These are phyloP conservation scores for Daldinia decipiens DNA, from an alignment of 495 filamentous ascomycete species.

Conservation along the genomic window DNA sequence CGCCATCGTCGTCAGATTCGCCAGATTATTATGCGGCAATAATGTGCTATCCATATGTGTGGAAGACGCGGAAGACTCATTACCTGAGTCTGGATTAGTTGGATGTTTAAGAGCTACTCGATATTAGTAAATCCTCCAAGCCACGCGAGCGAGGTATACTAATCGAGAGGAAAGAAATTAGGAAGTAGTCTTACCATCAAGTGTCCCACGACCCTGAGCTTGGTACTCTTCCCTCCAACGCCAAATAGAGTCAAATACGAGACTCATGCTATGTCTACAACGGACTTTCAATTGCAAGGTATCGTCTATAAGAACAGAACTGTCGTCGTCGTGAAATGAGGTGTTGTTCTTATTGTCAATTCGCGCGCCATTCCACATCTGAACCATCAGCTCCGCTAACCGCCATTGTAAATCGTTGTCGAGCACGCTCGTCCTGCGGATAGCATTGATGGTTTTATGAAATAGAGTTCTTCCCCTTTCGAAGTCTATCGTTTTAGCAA, in stretches of 20 bases:
- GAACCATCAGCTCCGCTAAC: conserved; percentile 87
- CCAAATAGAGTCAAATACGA: conserved; percentile 93
- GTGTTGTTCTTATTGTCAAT: conserved; percentile 58
- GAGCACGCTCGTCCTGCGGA: conserved; percentile 79
- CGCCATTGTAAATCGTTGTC: conserved; percentile 88
- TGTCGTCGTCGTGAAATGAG: conserved; percentile 52
- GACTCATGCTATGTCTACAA: conserved; percentile 91
- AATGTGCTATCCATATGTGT: conserved; percentile 66
- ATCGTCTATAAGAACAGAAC: conserved; percentile 67
- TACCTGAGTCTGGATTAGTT: conserved; percentile 82
- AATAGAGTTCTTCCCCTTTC: conserved; percentile 79
- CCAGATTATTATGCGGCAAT: conserved; percentile 52
- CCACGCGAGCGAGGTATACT: conserved; percentile 24
- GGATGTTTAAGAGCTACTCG: conserved; percentile 81
- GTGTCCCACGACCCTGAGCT: conserved; percentile 76
- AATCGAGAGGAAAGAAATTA: conserved; percentile 32
- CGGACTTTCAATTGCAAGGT: conserved; percentile 84
- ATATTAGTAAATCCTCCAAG: conserved; percentile 46
- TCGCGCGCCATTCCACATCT: conserved; percentile 85
- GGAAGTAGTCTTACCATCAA: conserved; percentile 71
- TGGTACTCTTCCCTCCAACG: conserved; percentile 91
- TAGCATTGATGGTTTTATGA: conserved; percentile 76
- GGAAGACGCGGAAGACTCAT: conserved; percentile 76
- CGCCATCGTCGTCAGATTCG: conserved; percentile 43
- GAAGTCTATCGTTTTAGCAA: conserved; percentile 76